phyloP scores from a whole-genome alignment of 495 filamentous ascomycete genomes.

The Mycothermus thermophilus region DNA sequence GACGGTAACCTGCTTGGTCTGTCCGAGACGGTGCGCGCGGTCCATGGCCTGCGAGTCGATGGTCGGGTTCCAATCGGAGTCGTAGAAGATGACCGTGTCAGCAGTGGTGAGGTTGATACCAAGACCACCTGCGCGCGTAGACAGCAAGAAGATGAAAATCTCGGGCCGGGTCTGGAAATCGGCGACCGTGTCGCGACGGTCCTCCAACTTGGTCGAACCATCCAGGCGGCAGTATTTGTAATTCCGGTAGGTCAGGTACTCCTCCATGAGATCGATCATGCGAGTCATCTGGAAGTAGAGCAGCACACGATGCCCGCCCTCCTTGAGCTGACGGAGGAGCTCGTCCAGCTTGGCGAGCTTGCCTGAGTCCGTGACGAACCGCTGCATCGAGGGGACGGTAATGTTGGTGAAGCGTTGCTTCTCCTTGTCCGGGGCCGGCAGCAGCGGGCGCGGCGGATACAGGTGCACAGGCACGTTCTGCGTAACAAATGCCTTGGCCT shows the following conservation, averaged over 20 bases:
- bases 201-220: slow-evolving; percentile 95
- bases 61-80: slow-evolving; percentile 98
- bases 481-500: slow-evolving; percentile 61
- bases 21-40: slow-evolving; percentile 91
- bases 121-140: slow-evolving; percentile 89
- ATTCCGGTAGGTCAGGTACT: slow-evolving; percentile 95
- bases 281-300: slow-evolving; percentile 99
- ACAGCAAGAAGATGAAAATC: slow-evolving; percentile 92
- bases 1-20: slow-evolving; percentile 90
- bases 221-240: slow-evolving; percentile 97
- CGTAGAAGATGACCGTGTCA: slow-evolving; percentile 96
- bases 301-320: slow-evolving; percentile 83
- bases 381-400: slow-evolving; percentile 90
- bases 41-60: slow-evolving; percentile 99
- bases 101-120: slow-evolving; percentile 94
- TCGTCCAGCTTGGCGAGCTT: slow-evolving; percentile 89
- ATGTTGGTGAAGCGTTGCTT: slow-evolving; percentile 81
- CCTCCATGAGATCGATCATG: slow-evolving; percentile 99
- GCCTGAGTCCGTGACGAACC: slow-evolving; percentile 94
- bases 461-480: slow-evolving; percentile 48
- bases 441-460: slow-evolving; percentile 49
- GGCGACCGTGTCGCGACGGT: slow-evolving; percentile 87
- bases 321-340: slow-evolving; percentile 75
- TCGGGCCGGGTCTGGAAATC: slow-evolving; percentile 90
- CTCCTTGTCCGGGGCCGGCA: slow-evolving; percentile 63